Percentiles rank a stretch among this genome's conserved stretches.
Conservation (phyloP, 2,329 filamentous ascomycete species). For the Sporothrix mexicana region DNA sequence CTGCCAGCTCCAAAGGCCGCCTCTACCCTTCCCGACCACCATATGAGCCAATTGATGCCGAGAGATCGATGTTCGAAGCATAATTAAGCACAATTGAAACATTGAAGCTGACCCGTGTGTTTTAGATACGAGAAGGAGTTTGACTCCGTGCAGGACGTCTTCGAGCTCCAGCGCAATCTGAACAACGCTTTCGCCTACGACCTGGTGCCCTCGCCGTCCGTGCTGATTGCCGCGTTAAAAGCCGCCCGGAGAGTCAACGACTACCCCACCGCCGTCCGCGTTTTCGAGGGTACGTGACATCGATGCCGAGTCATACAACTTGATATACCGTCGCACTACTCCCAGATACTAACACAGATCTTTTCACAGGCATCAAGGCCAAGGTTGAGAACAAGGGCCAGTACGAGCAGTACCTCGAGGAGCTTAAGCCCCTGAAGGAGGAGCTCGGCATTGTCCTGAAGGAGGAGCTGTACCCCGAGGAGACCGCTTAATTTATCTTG, state of each 20-base stretch:
- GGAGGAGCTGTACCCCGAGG: conserved; percentile 83
- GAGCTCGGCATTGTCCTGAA: conserved; percentile 91
- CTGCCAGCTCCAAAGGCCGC: background rate
- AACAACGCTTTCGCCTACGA: conserved; percentile 99
- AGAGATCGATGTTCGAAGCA: background rate
- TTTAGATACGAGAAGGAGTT: conserved; percentile 99
- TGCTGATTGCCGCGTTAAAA: conserved; percentile 88
- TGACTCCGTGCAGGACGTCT: conserved; percentile 95
- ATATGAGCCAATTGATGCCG: background rate
- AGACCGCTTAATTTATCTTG: conserved; percentile 32
- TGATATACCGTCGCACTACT: too few species aligned
- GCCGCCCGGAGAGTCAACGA: conserved; percentile 97
- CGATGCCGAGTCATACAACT: too few species aligned
- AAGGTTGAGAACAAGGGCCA: conserved; percentile 99
- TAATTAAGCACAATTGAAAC: conserved; percentile 35
- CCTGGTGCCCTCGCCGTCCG: conserved; percentile 91
- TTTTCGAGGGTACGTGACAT: conserved; percentile 87
- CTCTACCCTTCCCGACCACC: background rate
- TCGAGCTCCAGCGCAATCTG: conserved; percentile 96
- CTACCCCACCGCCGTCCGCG: conserved; percentile 95
- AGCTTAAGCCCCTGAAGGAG: conserved; percentile 90
- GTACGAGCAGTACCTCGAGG: conserved; percentile 94
- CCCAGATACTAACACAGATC: conserved; percentile 3
- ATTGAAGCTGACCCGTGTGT: conserved; percentile 49
- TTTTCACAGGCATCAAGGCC: conserved; percentile 81